These are phyloP conservation scores for Leersia perrieri DNA, from an alignment of 176 grass and related monocot genomes.

Conservation along the genomic window DNA sequence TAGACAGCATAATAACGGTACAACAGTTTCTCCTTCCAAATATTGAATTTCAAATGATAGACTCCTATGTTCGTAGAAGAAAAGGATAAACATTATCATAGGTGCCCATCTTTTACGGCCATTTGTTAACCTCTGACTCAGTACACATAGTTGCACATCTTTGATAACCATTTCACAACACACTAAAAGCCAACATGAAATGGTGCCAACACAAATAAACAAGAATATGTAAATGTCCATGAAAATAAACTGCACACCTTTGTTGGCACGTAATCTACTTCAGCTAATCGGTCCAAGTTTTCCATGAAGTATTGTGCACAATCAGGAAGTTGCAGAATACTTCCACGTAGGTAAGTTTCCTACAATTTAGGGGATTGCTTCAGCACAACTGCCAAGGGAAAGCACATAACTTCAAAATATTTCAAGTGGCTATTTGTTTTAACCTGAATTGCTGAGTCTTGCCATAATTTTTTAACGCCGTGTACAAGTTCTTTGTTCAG, in stretches of 20 bases:
- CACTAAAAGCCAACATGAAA: not conserved
- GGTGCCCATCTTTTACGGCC: not conserved
- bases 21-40: not conserved
- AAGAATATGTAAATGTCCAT: not conserved
- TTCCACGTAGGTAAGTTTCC: conserved; percentile 86
- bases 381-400: not conserved
- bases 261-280: conserved; percentile 80
- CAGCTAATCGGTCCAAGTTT: conserved; percentile 75
- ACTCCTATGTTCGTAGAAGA: not conserved
- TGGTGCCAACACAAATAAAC: not conserved
- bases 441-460: conserved; percentile 95
- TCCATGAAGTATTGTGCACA: conserved; percentile 99
- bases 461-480: conserved; percentile 66
- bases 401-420: not conserved
- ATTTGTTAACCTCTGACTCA: not conserved
- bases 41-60: not conserved
- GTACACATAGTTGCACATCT: not conserved
- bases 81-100: not conserved
- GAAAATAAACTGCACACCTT: conserved; percentile 47
- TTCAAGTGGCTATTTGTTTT: not conserved
- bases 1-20: not conserved
- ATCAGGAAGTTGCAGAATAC: conserved; percentile 89
- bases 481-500: conserved; percentile 69
- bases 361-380: conserved; percentile 32
- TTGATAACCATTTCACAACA: conserved; percentile 12